These are phyloP conservation scores for Dactylellina drechsleri DNA, from an alignment of 2,329 filamentous ascomycete genomes.

Conservation along the genomic window DNA sequence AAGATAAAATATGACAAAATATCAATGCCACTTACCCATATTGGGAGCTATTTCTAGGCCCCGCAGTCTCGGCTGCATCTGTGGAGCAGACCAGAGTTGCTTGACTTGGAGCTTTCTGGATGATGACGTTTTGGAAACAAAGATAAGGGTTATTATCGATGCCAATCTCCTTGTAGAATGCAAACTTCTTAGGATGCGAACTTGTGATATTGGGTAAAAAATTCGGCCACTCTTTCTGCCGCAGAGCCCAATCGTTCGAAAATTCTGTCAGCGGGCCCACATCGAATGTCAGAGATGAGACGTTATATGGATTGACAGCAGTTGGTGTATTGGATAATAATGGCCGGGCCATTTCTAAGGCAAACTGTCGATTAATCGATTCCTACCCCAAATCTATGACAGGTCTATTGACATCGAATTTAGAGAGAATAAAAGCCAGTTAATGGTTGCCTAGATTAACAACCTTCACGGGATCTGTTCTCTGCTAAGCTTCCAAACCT, in stretches of 20 bases:
- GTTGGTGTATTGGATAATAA: slow-evolving; percentile 45
- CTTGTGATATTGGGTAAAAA: slow-evolving; percentile 50
- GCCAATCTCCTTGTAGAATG: slow-evolving; percentile 54
- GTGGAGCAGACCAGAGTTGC: slow-evolving; percentile 16
- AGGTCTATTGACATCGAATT: slow-evolving; percentile 35
- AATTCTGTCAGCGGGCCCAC: slow-evolving; percentile 53
- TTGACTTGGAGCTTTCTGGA: slow-evolving; percentile 50
- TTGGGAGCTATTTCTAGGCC: slow-evolving; percentile 30
- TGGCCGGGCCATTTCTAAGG: slow-evolving; percentile 37
- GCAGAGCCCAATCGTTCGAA: slow-evolving; percentile 51
- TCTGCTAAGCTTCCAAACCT: slow-evolving; percentile 40
- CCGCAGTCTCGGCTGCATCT: slow-evolving; percentile 27
- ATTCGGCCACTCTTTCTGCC: slow-evolving; percentile 54
- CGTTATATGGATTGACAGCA: slow-evolving; percentile 50
- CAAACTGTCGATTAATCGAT: slow-evolving; percentile 16
- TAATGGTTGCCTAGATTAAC: slow-evolving; percentile 18
- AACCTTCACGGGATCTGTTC: slow-evolving; percentile 39
- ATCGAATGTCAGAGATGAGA: slow-evolving; percentile 52
- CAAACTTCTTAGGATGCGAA: slow-evolving; percentile 49
- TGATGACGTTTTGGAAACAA: slow-evolving; percentile 54
- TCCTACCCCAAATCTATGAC: slow-evolving; percentile 5
- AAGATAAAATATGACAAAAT: background rate
- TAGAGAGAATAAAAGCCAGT: slow-evolving; percentile 27
- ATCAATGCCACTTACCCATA: slow-evolving; percentile 37
- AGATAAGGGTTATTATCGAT: slow-evolving; percentile 52